Evolutionary conservation across 1,139 yeast species (phyloP).

Genomic region (Saccharomyces uvarum): DNA sequence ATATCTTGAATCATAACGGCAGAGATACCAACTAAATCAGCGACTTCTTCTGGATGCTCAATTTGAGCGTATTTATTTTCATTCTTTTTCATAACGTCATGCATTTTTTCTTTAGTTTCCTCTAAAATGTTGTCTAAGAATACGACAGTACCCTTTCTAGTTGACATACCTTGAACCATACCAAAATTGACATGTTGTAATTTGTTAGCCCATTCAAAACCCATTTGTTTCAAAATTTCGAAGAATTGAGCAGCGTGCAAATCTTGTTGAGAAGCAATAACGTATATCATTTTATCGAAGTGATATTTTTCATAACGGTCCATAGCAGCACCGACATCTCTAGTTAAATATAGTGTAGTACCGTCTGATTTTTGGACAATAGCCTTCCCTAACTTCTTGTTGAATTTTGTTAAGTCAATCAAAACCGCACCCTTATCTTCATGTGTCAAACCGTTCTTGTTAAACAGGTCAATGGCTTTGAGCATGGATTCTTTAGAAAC

Average conservation of each 20-base stretch:
- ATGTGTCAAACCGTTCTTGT: slow-evolving; percentile 63
- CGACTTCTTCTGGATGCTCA: slow-evolving; percentile 89
- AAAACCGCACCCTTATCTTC: slow-evolving; percentile 90
- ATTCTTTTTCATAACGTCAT: slow-evolving; percentile 92
- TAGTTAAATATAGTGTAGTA: slow-evolving; percentile 84
- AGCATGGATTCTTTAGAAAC: slow-evolving; percentile 71
- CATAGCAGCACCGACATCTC: slow-evolving; percentile 96
- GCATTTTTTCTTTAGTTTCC: slow-evolving; percentile 93
- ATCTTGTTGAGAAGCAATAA: slow-evolving; percentile 93
- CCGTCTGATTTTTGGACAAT: slow-evolving; percentile 94
- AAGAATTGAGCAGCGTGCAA: slow-evolving; percentile 90
- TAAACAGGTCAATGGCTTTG: slow-evolving; percentile 53
- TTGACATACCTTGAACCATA: slow-evolving; percentile 97
- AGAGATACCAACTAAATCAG: slow-evolving; percentile 91
- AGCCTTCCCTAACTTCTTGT: slow-evolving; percentile 90
- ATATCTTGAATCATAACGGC: slow-evolving; percentile 99
- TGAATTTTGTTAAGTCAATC: slow-evolving; percentile 77
- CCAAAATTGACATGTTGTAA: slow-evolving; percentile 88
- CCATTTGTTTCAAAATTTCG: slow-evolving; percentile 90
- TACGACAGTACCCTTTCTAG: slow-evolving; percentile 97
- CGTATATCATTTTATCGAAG: slow-evolving; percentile 94
- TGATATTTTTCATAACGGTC: slow-evolving; percentile 77
- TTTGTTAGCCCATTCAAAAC: slow-evolving; percentile 75
- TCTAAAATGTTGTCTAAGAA: slow-evolving; percentile 90
- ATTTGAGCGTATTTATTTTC: slow-evolving; percentile 88